phyloP scores from a whole-genome alignment of 306 rosid species.

The Vigna nakashimae region DNA sequence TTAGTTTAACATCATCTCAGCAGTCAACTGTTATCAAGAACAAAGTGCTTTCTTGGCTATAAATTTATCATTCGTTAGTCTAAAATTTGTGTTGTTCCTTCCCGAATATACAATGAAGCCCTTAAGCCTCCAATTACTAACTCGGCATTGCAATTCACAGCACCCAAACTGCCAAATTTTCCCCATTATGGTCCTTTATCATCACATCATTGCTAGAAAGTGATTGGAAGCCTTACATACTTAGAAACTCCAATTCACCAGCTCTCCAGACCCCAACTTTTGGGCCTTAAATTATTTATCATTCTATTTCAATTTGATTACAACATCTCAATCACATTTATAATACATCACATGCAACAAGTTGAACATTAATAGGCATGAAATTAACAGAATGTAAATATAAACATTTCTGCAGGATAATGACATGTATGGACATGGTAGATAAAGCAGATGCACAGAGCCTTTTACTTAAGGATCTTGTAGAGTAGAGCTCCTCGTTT shows the following conservation, averaged over 20 bases:
- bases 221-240: constrained; percentile 22
- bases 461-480: not conserved
- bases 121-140: constrained; percentile 1
- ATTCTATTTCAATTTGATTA: not conserved
- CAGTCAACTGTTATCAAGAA: constrained; percentile 3
- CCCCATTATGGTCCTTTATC: constrained; percentile 25
- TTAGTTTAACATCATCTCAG: not conserved
- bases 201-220: constrained; percentile 1
- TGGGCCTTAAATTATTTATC: not conserved
- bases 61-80: not conserved
- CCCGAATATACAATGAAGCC: constrained; percentile 10
- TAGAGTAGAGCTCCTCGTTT: not conserved
- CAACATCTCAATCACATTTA: constrained; percentile 1
- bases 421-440: not conserved
- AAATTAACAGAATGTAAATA: not conserved
- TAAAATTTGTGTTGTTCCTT: not conserved
- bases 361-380: constrained; percentile 30
- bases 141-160: not conserved
- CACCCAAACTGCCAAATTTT: not conserved
- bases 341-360: constrained; percentile 2
- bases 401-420: not conserved
- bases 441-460: not conserved
- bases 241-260: constrained; percentile 9
- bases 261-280: constrained; percentile 19
- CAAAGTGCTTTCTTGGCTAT: not conserved